Base-by-base conservation (phyloP, 192 early-diverging fungal species). In the Umbelopsis sp. region DNA sequence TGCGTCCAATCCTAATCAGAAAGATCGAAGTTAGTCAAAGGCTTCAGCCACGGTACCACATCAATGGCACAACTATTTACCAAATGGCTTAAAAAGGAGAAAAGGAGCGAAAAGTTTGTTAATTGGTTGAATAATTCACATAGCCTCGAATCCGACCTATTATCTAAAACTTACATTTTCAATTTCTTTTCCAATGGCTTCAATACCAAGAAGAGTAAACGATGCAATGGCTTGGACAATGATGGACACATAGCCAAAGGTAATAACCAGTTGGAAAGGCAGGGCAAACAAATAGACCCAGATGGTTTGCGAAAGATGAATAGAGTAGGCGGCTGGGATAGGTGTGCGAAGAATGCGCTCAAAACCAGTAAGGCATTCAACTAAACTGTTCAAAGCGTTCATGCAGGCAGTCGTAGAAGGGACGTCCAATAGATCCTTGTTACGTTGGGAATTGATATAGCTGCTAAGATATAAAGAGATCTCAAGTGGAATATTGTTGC, bases 111-210 rank as follows among this genome's bases (percentile, higher is more conserved):
- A 48, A 13, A 16, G 73, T 73, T 22, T 66, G 69, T 46, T 70
- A 30, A 71, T 50, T 69, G 77, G 64, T 85, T 74, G 1, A 70
- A 84, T 87, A 68, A 12, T 18, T 20, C 83, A 81, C 75, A 90
- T 67, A 66, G 93, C 94, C 74, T 95, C 93, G 25, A 80, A 80
- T 61, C 94, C 27, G 3, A 92, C 37, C 37, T 41, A 0, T 10
- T 6, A 71, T 87, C 84, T 41, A 92, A 92, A 92, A 75, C 97
- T 96, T 11, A 95, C 95, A 74, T 97, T 96, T 82, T 98, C 95
- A 65, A 98, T 96, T 80, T 96, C 92, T 18, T 84, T 84, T 30
- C 92, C 94, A 67, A 97, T 96, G 11, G 80, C 79, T 64, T 94
- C 89, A 64, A 98, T 92, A 72, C 96, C 96, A 20, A 96, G 77